phyloP scores from a whole-genome alignment of 2,329 filamentous ascomycete genomes.

The Ilyonectria destructans region DNA sequence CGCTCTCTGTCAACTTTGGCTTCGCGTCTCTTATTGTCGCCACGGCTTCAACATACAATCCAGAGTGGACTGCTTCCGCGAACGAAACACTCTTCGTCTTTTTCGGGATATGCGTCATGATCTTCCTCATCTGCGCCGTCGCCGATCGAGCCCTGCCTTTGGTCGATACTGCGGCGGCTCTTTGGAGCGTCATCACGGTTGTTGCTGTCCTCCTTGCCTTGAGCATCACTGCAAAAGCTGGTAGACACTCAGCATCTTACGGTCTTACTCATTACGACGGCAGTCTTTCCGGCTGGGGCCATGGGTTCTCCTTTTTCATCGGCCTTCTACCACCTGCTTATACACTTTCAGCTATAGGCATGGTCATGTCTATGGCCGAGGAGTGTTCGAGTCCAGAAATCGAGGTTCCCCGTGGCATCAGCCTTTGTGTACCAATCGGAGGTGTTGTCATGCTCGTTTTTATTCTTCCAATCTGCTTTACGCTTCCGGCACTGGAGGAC shows the following conservation, averaged over 20 bases:
- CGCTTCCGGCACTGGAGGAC: slow-evolving; percentile 75
- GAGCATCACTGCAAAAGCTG: slow-evolving; percentile 71
- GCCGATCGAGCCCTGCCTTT: slow-evolving; percentile 69
- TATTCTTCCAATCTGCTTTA: slow-evolving; percentile 81
- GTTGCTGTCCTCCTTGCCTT: slow-evolving; percentile 78
- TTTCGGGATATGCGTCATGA: slow-evolving; percentile 74
- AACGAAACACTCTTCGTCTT: slow-evolving; percentile 85
- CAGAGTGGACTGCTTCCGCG: slow-evolving; percentile 68
- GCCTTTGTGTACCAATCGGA: slow-evolving; percentile 75
- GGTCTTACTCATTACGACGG: slow-evolving; percentile 80
- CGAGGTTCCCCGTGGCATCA: slow-evolving; percentile 77
- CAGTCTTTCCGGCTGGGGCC: slow-evolving; percentile 76
- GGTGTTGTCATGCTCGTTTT: slow-evolving; percentile 69
- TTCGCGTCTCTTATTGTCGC: slow-evolving; percentile 78
- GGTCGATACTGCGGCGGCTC: slow-evolving; percentile 79
- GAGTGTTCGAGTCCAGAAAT: slow-evolving; percentile 72
- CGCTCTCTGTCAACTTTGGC: slow-evolving; percentile 78
- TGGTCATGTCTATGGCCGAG: slow-evolving; percentile 67
- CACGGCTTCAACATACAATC: slow-evolving; percentile 74
- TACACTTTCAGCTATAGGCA: slow-evolving; percentile 62
- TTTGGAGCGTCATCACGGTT: slow-evolving; percentile 80
- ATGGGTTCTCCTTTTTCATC: slow-evolving; percentile 72
- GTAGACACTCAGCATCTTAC: slow-evolving; percentile 74
- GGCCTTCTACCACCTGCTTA: slow-evolving; percentile 63
- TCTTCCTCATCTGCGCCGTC: slow-evolving; percentile 78